Evolutionary conservation across 805 yeast species (phyloP).

Genomic region (Brettanomyces bruxellensis): DNA sequence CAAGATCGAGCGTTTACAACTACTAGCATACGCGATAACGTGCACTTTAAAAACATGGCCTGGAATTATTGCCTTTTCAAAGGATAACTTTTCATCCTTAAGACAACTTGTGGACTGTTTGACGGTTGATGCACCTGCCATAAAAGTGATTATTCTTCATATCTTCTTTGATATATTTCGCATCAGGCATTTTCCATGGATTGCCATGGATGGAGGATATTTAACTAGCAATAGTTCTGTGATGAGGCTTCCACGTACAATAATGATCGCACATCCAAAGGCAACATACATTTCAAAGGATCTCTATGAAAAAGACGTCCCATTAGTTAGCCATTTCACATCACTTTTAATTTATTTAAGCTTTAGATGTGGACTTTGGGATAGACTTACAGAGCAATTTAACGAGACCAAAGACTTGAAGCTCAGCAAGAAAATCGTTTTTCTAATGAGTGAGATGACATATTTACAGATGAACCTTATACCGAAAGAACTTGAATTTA

Average conservation of each 20-base stretch:
- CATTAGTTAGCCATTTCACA: conserved; percentile 51
- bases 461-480: conserved; percentile 44
- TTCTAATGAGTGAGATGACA: conserved; percentile 54
- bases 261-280: conserved; percentile 9
- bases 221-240: conserved; percentile 1
- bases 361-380: conserved; percentile 46
- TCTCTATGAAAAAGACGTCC: conserved; percentile 31
- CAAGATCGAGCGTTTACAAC: conserved; percentile 45
- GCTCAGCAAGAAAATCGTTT: conserved; percentile 49
- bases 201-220: conserved; percentile 5
- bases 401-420: conserved; percentile 28
- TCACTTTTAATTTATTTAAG: conserved; percentile 51
- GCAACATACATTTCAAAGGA: conserved; percentile 10
- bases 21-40: conserved; percentile 49
- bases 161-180: conserved; percentile 60
- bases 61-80: conserved; percentile 62
- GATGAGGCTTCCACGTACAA: conserved; percentile 14
- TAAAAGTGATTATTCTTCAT: conserved; percentile 60
- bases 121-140: conserved; percentile 41
- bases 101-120: conserved; percentile 54
- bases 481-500: conserved; percentile 35
- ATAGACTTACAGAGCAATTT: conserved; percentile 33
- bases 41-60: conserved; percentile 61
- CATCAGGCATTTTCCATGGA: conserved; percentile 51
- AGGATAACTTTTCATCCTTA: conserved; percentile 46